phyloP scores from a whole-genome alignment of 2,329 filamentous ascomycete genomes.

The Cladophialophora exuberans region DNA sequence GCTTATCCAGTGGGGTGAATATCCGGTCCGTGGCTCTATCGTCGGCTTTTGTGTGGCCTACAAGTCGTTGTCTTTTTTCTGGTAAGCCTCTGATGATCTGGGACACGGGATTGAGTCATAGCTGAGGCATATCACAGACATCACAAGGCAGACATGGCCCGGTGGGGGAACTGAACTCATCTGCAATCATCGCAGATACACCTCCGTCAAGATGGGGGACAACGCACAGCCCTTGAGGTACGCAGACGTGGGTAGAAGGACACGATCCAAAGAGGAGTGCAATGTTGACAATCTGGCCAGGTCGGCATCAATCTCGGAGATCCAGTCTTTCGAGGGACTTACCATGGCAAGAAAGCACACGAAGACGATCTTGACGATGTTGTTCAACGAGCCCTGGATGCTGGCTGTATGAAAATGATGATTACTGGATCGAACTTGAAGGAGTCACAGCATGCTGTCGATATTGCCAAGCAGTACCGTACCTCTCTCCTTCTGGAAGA shows the following conservation, averaged over 20 bases:
- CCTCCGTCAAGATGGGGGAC: conserved; percentile 41
- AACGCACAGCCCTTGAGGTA: conserved; percentile 42
- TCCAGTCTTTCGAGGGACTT: conserved; percentile 81
- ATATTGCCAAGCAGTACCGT: conserved; percentile 76
- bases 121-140: not conserved
- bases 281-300: conserved; percentile 43
- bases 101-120: not conserved
- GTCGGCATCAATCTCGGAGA: conserved; percentile 96
- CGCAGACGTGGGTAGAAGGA: conserved; percentile 47
- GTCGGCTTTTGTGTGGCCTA: not conserved
- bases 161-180: not conserved
- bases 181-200: not conserved
- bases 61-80: not conserved
- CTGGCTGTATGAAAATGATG: conserved; percentile 87
- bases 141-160: conserved; percentile 4
- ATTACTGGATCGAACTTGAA: conserved; percentile 86
- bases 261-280: not conserved
- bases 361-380: conserved; percentile 59
- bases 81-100: not conserved
- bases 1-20: no score
- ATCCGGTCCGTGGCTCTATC: conserved; percentile 7
- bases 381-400: conserved; percentile 73
- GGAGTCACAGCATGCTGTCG: conserved; percentile 74
- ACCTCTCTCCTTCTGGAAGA: conserved; percentile 39
- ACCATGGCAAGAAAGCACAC: conserved; percentile 73